These are phyloP conservation scores for Leccinum uliginosum DNA, from an alignment of 768 basidiomycete species.

Conservation along the genomic window DNA sequence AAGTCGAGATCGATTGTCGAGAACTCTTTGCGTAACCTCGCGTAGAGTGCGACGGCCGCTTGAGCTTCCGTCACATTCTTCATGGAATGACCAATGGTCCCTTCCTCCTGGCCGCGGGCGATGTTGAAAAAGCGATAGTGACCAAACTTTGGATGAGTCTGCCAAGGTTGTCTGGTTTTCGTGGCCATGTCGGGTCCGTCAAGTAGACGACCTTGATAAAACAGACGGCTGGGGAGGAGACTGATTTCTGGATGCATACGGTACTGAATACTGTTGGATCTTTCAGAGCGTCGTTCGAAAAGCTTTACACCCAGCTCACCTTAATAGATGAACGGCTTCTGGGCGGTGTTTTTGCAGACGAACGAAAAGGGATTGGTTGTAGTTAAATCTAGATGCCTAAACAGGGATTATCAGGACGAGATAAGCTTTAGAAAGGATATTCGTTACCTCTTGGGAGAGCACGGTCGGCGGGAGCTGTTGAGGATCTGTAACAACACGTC, in stretches of 20 bases:
- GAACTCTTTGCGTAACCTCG: slow-evolving; percentile 64
- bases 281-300: background rate
- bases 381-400: slow-evolving; percentile 65
- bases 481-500: slow-evolving; percentile 48
- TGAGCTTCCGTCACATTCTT: slow-evolving; percentile 72
- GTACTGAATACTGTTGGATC: slow-evolving; percentile 80
- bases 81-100: slow-evolving; percentile 58
- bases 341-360: slow-evolving; percentile 76
- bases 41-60: slow-evolving; percentile 73
- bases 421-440: slow-evolving; percentile 22
- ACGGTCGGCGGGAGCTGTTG: slow-evolving; percentile 96
- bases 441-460: slow-evolving; percentile 53
- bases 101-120: slow-evolving; percentile 55
- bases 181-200: slow-evolving; percentile 87
- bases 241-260: slow-evolving; percentile 99
- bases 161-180: slow-evolving; percentile 87
- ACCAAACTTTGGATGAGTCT: slow-evolving; percentile 69
- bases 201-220: slow-evolving; percentile 74
- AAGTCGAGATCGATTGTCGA: slow-evolving; percentile 49
- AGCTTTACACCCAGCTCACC: slow-evolving; percentile 41
- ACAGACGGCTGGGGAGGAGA: slow-evolving; percentile 78
- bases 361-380: slow-evolving; percentile 92
- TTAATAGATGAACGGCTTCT: slow-evolving; percentile 86
- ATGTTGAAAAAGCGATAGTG: slow-evolving; percentile 91
- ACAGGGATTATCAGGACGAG: slow-evolving; percentile 2